Evolutionary conservation across 345 rosid genomes (phyloP).

Genomic region (Gossypium mustelinum): DNA sequence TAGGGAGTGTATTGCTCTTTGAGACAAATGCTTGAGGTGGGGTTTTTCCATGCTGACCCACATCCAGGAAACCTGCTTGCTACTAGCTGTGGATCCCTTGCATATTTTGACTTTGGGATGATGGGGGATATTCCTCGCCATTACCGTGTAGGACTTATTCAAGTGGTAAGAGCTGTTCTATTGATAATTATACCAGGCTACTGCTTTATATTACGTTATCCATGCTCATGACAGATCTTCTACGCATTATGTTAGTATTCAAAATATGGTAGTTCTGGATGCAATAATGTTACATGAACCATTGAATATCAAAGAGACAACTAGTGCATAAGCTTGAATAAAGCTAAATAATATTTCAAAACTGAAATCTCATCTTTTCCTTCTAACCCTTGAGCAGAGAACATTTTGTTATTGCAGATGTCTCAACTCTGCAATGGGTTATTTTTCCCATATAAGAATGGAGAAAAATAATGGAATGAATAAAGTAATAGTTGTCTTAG

Average conservation of each 20-base stretch:
- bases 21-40: conserved; percentile 92
- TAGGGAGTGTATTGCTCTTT: conserved; percentile 90
- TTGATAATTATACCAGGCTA: not conserved
- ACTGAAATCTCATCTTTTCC: not conserved
- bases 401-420: not conserved
- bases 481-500: not conserved
- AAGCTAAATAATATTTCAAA: not conserved
- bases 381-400: not conserved
- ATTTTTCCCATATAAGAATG: not conserved
- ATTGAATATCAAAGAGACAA: not conserved
- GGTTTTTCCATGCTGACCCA: conserved; percentile 98
- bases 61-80: conserved; percentile 99
- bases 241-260: not conserved
- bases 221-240: not conserved
- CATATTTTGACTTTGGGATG: conserved; percentile 92
- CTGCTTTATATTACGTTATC: not conserved
- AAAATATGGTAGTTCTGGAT: not conserved
- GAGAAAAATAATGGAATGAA: not conserved
- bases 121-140: conserved; percentile 76
- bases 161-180: conserved; percentile 52
- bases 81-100: conserved; percentile 60
- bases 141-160: conserved; percentile 93
- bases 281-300: not conserved
- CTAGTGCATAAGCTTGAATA: not conserved
- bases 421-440: not conserved